These are phyloP conservation scores for Rickenella mellea DNA, from an alignment of 768 basidiomycete genomes.

Conservation along the genomic window DNA sequence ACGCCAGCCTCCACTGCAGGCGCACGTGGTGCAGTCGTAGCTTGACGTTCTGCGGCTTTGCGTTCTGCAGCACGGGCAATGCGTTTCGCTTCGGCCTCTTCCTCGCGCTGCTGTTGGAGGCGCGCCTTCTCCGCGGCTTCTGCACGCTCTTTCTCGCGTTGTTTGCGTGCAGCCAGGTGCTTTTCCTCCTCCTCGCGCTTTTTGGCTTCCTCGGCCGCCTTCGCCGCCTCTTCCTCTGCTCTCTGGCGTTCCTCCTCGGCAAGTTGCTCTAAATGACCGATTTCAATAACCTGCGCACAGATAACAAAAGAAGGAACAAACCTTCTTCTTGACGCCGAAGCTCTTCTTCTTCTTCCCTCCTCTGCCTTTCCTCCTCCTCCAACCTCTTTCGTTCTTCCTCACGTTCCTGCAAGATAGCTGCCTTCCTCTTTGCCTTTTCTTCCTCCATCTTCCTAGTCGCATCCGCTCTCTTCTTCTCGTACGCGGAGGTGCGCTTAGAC, in stretches of 20 bases:
- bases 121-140: constrained; percentile 45
- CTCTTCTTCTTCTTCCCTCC: constrained; percentile 31
- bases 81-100: constrained; percentile 50
- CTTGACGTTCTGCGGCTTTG: constrained; percentile 19
- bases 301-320: constrained; percentile 20
- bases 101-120: constrained; percentile 54
- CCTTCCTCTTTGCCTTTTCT: constrained; percentile 70
- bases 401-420: constrained; percentile 44
- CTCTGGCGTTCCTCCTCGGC: constrained; percentile 44
- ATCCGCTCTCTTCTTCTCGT: constrained; percentile 42
- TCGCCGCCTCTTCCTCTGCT: constrained; percentile 41
- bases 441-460: constrained; percentile 68
- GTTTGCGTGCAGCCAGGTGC: constrained; percentile 35
- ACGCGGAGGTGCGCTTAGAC: constrained; percentile 55
- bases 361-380: constrained; percentile 30
- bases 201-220: constrained; percentile 39
- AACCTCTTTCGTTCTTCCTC: constrained; percentile 41
- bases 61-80: constrained; percentile 28
- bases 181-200: constrained; percentile 60
- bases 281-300: not conserved
- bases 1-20: constrained; percentile 19
- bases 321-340: constrained; percentile 37
- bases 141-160: constrained; percentile 42
- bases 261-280: constrained; percentile 9
- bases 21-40: constrained; percentile 21